These are phyloP conservation scores for Mimosa pudica DNA, from an alignment of 306 rosid species.

Conservation along the genomic window DNA sequence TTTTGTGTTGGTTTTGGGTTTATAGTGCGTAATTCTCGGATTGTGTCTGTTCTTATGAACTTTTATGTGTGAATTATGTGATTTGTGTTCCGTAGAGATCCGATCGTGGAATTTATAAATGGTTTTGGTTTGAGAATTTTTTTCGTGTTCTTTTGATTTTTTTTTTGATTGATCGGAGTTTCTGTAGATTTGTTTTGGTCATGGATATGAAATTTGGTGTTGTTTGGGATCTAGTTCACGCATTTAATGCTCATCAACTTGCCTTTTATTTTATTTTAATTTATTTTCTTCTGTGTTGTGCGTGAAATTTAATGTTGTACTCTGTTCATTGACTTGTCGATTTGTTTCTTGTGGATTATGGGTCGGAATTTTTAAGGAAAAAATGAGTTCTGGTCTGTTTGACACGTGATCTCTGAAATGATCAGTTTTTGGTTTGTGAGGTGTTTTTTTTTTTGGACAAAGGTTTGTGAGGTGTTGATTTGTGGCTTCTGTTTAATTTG, in stretches of 20 bases:
- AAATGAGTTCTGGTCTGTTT: neutral
- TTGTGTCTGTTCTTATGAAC: neutral
- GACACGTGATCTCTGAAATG: slow-evolving; percentile 13
- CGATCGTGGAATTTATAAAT: slow-evolving; percentile 34
- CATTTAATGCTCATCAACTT: slow-evolving; percentile 13
- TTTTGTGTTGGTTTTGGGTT: slow-evolving; percentile 30
- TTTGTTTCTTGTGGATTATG: slow-evolving; percentile 14
- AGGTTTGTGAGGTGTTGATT: slow-evolving; percentile 24
- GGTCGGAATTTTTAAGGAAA: neutral
- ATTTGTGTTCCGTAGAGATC: slow-evolving; percentile 48
- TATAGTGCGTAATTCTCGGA: neutral
- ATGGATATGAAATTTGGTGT: slow-evolving; percentile 14
- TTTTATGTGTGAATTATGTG: neutral
- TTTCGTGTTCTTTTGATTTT: neutral
- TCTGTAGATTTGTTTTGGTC: slow-evolving; percentile 18
- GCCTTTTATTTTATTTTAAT: neutral
- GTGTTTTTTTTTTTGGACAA: no score
- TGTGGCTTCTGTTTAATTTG: neutral
- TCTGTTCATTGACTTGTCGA: neutral
- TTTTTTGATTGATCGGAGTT: slow-evolving; percentile 9
- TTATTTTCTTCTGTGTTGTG: neutral
- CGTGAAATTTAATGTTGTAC: slow-evolving; percentile 2
- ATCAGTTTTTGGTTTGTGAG: slow-evolving; percentile 17
- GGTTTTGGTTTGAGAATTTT: slow-evolving; percentile 22
- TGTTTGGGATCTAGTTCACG: slow-evolving; percentile 27